Conservation (phyloP, 2,329 filamentous ascomycete species). For the Apiospora saccharicola region DNA sequence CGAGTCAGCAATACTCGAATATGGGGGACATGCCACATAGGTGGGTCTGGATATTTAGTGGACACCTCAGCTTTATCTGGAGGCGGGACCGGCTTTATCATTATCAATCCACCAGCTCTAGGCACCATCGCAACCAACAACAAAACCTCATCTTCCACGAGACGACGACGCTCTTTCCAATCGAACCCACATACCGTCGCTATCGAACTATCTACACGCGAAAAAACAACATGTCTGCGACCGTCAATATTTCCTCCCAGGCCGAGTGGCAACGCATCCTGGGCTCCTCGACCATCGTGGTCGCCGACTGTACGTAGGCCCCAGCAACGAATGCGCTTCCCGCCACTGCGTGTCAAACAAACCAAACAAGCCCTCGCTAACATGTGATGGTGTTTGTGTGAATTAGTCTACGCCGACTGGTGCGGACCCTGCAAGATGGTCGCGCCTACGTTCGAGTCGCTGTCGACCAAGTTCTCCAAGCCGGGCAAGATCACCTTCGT, state of each 20-base stretch:
- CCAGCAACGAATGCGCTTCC: constrained; percentile 22
- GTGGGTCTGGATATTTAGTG: not conserved
- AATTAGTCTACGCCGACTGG: constrained; percentile 92
- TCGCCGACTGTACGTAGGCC: constrained; percentile 81
- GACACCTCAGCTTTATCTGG: constrained; percentile 17
- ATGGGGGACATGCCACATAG: not conserved
- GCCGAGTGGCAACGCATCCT: constrained; percentile 78
- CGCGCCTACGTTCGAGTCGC: constrained; percentile 85
- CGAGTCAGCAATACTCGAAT: not conserved
- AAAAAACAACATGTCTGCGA: constrained; percentile 48
- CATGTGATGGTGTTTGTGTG: constrained; percentile 28
- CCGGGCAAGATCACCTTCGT: constrained; percentile 86
- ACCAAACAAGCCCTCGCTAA: not conserved
- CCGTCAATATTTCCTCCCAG: constrained; percentile 67
- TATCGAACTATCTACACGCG: not conserved
- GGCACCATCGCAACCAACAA: constrained; percentile 5
- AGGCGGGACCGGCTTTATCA: constrained; percentile 8
- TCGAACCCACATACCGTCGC: not conserved
- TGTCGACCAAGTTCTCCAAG: constrained; percentile 80
- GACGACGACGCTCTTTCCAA: not conserved
- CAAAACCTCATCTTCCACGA: constrained; percentile 18
- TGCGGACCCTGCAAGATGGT: constrained; percentile 94
- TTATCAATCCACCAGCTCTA: constrained; percentile 13
- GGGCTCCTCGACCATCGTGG: constrained; percentile 76
- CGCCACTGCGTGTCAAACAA: not conserved